Evolutionary conservation across 495 filamentous ascomycete species (phyloP).

Genomic region (Chaetomium tenue): DNA sequence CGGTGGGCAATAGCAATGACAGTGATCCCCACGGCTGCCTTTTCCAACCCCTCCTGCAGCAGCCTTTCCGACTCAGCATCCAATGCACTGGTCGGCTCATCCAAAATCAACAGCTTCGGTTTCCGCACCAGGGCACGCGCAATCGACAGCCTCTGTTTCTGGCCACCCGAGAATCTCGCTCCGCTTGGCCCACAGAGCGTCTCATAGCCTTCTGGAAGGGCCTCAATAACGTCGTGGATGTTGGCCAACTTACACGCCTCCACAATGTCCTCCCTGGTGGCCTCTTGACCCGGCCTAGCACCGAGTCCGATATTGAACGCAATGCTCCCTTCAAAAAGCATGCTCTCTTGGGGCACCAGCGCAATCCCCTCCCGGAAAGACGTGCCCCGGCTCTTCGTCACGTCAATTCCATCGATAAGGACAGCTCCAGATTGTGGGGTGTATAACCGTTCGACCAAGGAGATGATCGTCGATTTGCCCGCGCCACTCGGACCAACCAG

Average conservation of each 20-base stretch:
- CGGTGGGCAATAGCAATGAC: conserved; percentile 83
- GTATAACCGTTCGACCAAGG: conserved; percentile 65
- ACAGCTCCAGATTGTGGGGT: conserved; percentile 55
- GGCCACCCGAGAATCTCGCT: conserved; percentile 53
- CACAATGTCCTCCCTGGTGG: conserved; percentile 51
- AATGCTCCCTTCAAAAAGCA: conserved; percentile 52
- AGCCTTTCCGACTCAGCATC: conserved; percentile 69
- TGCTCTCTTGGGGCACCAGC: conserved; percentile 62
- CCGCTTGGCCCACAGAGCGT: conserved; percentile 56
- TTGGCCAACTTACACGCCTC: conserved; percentile 57
- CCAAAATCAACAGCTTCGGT: conserved; percentile 76
- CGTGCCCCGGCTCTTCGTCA: conserved; percentile 43
- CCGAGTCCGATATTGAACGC: conserved; percentile 57
- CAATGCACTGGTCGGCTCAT: conserved; percentile 80
- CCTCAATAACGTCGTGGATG: conserved; percentile 57
- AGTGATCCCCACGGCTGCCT: conserved; percentile 67
- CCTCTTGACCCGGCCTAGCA: conserved; percentile 43
- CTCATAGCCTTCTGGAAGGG: conserved; percentile 61
- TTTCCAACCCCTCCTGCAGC: conserved; percentile 69
- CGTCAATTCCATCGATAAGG: conserved; percentile 49
- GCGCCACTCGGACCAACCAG: conserved; percentile 70
- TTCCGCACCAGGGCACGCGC: conserved; percentile 77
- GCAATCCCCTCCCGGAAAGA: conserved; percentile 56
- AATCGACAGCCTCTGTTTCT: conserved; percentile 70
- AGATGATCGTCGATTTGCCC: conserved; percentile 70